Evolutionary conservation across 169 alveolate genomes (phyloP).

Genomic region (Babesia bovis): DNA sequence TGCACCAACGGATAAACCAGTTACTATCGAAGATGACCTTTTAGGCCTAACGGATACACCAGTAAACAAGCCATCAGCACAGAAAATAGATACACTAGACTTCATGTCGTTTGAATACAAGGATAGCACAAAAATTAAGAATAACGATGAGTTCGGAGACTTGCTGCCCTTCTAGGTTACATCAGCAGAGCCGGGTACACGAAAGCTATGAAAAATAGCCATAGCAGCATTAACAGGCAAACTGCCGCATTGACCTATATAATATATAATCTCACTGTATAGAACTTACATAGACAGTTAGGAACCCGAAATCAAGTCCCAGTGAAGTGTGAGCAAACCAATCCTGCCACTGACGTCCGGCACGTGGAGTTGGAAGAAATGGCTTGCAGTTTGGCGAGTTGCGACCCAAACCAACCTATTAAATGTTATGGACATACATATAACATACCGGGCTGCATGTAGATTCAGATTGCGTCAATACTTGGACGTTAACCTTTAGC

Average conservation of each 20-base stretch:
- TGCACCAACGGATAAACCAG: background rate
- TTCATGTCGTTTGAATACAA: slow-evolving; percentile 24
- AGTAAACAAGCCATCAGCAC: background rate
- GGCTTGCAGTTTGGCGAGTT: slow-evolving; percentile 89
- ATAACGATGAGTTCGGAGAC: slow-evolving; percentile 42
- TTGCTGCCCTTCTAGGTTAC: slow-evolving; percentile 43
- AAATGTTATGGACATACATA: background rate
- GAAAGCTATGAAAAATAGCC: slow-evolving; percentile 50
- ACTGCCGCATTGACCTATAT: slow-evolving; percentile 10
- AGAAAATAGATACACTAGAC: slow-evolving; percentile 15
- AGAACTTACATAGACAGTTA: slow-evolving; percentile 44
- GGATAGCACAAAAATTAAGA: slow-evolving; percentile 5
- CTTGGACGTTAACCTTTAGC: slow-evolving; percentile 86
- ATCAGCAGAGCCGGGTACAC: slow-evolving; percentile 50
- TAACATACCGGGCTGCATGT: slow-evolving; percentile 78
- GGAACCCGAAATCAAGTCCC: slow-evolving; percentile 42
- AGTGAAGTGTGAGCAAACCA: slow-evolving; percentile 70
- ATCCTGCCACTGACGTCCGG: slow-evolving; percentile 91
- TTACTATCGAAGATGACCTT: background rate
- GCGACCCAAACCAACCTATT: slow-evolving; percentile 84
- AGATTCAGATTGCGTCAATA: slow-evolving; percentile 88
- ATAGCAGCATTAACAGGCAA: slow-evolving; percentile 20
- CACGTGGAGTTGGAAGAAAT: slow-evolving; percentile 83
- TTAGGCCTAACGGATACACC: background rate
- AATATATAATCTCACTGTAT: background rate